Base-by-base conservation (phyloP, 2,329 filamentous ascomycete species). In the Pseudophaeomoniella oleicola region DNA sequence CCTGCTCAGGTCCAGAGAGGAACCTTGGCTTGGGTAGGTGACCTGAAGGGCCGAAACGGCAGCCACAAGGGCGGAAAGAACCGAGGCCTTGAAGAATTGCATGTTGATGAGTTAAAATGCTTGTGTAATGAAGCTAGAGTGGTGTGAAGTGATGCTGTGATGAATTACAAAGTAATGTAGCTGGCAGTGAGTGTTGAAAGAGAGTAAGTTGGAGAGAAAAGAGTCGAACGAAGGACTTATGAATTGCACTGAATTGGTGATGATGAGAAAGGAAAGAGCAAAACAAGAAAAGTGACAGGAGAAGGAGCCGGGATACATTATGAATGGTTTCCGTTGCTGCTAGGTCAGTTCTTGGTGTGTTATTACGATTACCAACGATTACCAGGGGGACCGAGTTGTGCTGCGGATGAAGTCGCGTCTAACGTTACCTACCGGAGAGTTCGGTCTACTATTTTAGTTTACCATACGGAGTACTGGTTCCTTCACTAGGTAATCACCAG, bases 1-100 rank as follows among this genome's bases (percentile, higher is more conserved):
- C 38, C 52, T 43, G 44, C 50, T 52, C n/a, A 62, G 48, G 39
- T 63, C 54, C 35, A 60, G 47, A 31, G 51, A 45, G 11, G 51
- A 49, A 16, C 49, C 48, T 14, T 49, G 48, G 5, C 38, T 39
- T 13, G 60, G 60, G 5, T 48, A 48, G 3, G 54, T 56, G 37
- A 63, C 50, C 32, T 34, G 32, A 13, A 34, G 32, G 32, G 32
- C 32, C 32, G 18, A 17, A 17, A 18, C 16, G 13, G 13, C 16
- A 17, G 32, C 32, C 32, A 18, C 32, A 13, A 34, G 32, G 32
- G 32, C 32, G 32, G 16, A 15, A 18, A 34, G 32, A 34, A 18
- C 18, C 9, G 18, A 18, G 19, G 32, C 32, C 22, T 27, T 27
- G 9, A 27, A 27, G 22, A 27, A 27, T 9, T 27, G 22, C 22